Conservation (phyloP, 2,329 filamentous ascomycete genomes). For the Daldinia eschscholtzii region DNA sequence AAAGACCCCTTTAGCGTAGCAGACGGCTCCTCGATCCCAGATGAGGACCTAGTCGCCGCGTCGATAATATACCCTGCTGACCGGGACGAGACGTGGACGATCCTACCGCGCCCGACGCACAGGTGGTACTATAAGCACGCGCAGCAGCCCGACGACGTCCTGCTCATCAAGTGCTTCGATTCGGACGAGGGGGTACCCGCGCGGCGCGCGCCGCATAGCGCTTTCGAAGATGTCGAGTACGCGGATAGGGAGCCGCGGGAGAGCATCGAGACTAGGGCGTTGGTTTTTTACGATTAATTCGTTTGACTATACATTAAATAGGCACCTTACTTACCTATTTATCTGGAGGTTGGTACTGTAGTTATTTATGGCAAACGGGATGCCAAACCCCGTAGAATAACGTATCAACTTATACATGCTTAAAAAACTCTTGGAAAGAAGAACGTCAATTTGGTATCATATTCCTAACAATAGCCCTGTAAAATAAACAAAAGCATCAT, state of each 20-base stretch:
- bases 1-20: slow-evolving; percentile 59
- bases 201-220: slow-evolving; percentile 65
- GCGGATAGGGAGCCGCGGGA: slow-evolving; percentile 58
- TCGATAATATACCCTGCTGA: slow-evolving; percentile 54
- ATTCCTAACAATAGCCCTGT: slow-evolving; percentile 7
- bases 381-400: neutral
- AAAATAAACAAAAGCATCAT: slow-evolving; percentile 10
- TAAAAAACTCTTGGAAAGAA: too few species aligned
- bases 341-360: neutral
- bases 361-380: neutral
- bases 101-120: slow-evolving; percentile 55
- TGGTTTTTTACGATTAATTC: slow-evolving; percentile 61
- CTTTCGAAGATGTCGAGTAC: slow-evolving; percentile 64
- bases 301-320: neutral
- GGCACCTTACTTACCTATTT: neutral
- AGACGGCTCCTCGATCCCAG: slow-evolving; percentile 55
- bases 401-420: neutral
- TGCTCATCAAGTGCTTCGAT: slow-evolving; percentile 71
- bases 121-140: slow-evolving; percentile 66
- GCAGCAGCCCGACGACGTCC: slow-evolving; percentile 64
- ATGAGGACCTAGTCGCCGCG: slow-evolving; percentile 56
- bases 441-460: slow-evolving; percentile 40
- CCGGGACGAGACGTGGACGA: slow-evolving; percentile 56
- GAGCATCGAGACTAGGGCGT: slow-evolving; percentile 68
- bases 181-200: slow-evolving; percentile 62